Base-by-base conservation (phyloP, 1,284 basidiomycete species). In the Tilletia caries region DNA sequence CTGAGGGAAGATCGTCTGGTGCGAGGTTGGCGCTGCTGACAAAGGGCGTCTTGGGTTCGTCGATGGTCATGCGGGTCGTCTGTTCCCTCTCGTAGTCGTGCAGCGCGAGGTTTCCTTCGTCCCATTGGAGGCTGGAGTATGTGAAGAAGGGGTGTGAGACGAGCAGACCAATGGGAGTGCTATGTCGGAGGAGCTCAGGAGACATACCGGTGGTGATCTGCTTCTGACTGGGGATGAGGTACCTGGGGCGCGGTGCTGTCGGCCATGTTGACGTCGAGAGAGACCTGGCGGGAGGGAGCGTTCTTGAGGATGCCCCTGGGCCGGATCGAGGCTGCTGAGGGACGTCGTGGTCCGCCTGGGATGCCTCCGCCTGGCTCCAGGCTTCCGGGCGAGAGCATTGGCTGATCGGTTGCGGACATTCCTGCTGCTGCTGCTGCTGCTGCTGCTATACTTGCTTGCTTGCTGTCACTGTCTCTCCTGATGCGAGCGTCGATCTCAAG, bases 41-140 rank as follows among this genome's bases (percentile, higher is more conserved):
- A 48, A 83, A 83, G 18, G 81, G 81, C 2, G 81, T 83, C 71
- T 83, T 83, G 66, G 81, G 81, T 71, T 83, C 81, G 64, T 83
- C 81, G 58, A 83, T 81, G 66, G 74, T 81, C 81, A 83, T 83
- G n/a, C 81, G 73, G 29, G 79, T 72, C 66, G 76, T 73, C 52
- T 75, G 73, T 44, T 81, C 79, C 18, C 77, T 73, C 64, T 82
- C 75, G 60, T 79, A 75, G 67, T 83, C 76, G 73, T 83, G 78
- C 25, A 80, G 69, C 29, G 80, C 76, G 43, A 83, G 71, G 62
- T 83, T 83, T 52, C 74, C 66, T 67, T 83, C 81, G 68, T 83
- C 81, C 81, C 81, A 83, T 34, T 79, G 77, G 27, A 83, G 73
- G 41, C 75, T 76, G 41, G 18, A 60, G n/a, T n/a, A n/a, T n/a